Base-by-base conservation (phyloP, 805 yeast species). In the Wickerhamomyces kurtzmanii region DNA sequence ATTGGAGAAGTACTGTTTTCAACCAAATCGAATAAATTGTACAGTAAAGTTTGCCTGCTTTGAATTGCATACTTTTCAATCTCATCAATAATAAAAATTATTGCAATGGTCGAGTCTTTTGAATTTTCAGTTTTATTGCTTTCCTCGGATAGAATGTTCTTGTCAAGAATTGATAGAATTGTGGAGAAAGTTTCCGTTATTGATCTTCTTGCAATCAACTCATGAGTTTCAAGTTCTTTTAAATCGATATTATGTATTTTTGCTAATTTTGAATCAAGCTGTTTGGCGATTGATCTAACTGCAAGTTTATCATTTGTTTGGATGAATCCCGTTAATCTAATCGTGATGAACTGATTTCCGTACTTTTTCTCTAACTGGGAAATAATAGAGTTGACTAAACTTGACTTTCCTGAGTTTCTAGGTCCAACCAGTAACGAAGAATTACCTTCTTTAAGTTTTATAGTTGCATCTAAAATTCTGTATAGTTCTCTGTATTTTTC, bases 21-120 rank as follows among this genome's bases (percentile, higher is more conserved):
- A 2, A 94, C 75, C 42, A 87, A 62, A 43, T 91, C 97, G 47
- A 91, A 82, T 24, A 91, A 55, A 42, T 87, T 89, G 49, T 91
- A 91, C 5, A 91, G 55, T 28, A 91, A 58, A 0, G 94, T 81
- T 50, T 91, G 98, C 37, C 83, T 76, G 10, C 68, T 62, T 31
- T 71, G 75, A 9, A 61, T 58, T 0, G 94, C 77, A 55, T 79
- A 91, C 21, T 65, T 60, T 30, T 91, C 96, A 32, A 89, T 70
- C 42, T 87, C 94, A 32, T 91, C 97, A 31, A 91, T 70, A 3
- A 85, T 55, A 41, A 91, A 77, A 0, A 91, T 56, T 4, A 91
- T 68, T 0, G 94, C 71, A 15, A 75, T 59, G 22, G 56, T 43
- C 6, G 47, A 42, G 7, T 35, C 33, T 17, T 40, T 31, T 31